Evolutionary conservation across 1,284 basidiomycete genomes (phyloP).

Genomic region (Pseudozyma pruni): DNA sequence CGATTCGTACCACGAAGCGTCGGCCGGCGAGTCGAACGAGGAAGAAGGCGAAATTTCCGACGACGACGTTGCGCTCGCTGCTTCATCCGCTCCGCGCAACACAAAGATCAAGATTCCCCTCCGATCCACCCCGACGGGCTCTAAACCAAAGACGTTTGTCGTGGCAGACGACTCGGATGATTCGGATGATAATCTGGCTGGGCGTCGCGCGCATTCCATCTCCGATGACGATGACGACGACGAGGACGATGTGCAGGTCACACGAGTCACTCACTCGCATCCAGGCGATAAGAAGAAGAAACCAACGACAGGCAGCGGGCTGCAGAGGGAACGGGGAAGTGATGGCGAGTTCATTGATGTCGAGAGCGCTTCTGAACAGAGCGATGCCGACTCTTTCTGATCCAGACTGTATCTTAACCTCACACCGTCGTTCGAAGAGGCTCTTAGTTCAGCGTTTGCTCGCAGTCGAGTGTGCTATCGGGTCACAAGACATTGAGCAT

Average conservation of each 20-base stretch:
- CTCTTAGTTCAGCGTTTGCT: no score
- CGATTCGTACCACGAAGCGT: slow-evolving; percentile 13
- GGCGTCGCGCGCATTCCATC: background rate
- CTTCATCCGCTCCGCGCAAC: background rate
- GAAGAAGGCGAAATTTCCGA: slow-evolving; percentile 50
- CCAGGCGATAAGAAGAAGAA: slow-evolving; percentile 6
- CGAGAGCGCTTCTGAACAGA: slow-evolving; percentile 46
- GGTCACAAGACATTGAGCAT: background rate
- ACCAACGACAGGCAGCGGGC: background rate
- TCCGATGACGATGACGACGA: slow-evolving; percentile 37
- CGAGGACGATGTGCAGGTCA: slow-evolving; percentile 23
- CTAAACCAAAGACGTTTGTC: slow-evolving; percentile 18
- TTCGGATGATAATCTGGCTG: slow-evolving; percentile 11
- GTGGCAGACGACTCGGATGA: slow-evolving; percentile 29
- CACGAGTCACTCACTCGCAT: slow-evolving; percentile 7
- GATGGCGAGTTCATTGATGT: slow-evolving; percentile 53
- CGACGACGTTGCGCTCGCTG: slow-evolving; percentile 31
- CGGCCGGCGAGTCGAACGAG: slow-evolving; percentile 17
- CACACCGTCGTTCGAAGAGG: no score
- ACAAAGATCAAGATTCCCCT: slow-evolving; percentile 25
- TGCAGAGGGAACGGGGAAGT: slow-evolving; percentile 45
- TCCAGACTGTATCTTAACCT: background rate
- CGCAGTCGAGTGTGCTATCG: background rate
- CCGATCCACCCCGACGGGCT: slow-evolving; percentile 3
- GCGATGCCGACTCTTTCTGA: slow-evolving; percentile 46